Conservation (phyloP, 2,329 filamentous ascomycete genomes). For the Alternaria infectoria region DNA sequence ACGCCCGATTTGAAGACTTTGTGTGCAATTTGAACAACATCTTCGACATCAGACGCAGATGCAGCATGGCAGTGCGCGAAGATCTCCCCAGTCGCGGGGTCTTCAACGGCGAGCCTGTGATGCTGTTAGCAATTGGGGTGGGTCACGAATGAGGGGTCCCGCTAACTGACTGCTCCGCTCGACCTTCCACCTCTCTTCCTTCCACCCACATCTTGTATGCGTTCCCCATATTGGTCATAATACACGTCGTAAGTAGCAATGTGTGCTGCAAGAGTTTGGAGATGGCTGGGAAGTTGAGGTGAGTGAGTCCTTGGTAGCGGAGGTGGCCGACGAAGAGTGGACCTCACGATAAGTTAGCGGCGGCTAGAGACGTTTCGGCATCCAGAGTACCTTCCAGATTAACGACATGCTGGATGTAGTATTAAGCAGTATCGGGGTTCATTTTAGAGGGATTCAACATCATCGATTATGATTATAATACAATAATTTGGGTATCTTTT, state of each 20-base stretch:
- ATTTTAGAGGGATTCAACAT: background rate
- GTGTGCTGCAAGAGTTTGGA: background rate
- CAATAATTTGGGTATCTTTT: background rate
- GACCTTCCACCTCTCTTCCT: conserved; percentile 51
- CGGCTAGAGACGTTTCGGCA: conserved; percentile 4
- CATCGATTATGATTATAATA: background rate
- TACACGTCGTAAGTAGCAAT: background rate
- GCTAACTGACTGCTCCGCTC: conserved; percentile 55
- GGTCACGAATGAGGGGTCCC: conserved; percentile 14
- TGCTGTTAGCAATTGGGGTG: conserved; percentile 13
- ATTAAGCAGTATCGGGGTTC: background rate
- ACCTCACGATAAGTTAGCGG: conserved; percentile 25
- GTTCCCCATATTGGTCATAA: conserved; percentile 13
- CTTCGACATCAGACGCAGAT: conserved; percentile 53
- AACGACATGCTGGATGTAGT: background rate
- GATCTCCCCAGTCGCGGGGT: conserved; percentile 60
- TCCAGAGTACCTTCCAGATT: background rate
- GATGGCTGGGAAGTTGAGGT: conserved; percentile 1
- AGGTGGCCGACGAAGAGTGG: conserved; percentile 28
- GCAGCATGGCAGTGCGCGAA: conserved; percentile 61
- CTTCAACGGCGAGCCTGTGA: conserved; percentile 59
- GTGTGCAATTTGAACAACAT: conserved; percentile 53
- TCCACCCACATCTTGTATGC: conserved; percentile 51
- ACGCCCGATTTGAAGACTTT: conserved; percentile 57
- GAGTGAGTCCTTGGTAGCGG: conserved; percentile 12